Evolutionary conservation across 345 rosid species (phyloP).

Genomic region (Syzygium grande): DNA sequence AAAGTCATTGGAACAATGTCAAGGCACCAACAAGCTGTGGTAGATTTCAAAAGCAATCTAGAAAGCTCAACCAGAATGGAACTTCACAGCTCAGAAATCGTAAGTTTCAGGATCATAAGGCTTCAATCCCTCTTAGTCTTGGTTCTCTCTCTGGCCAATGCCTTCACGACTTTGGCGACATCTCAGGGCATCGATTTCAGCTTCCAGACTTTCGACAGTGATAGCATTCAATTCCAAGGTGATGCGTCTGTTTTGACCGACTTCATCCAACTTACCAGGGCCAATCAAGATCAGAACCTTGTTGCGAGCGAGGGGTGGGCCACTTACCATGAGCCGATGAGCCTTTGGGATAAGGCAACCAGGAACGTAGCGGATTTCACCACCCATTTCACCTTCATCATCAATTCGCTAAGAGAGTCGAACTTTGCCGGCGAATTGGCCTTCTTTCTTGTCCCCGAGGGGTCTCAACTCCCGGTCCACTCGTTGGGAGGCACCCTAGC

Average conservation of each 20-base stretch:
- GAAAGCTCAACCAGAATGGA: not conserved
- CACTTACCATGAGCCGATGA: not conserved
- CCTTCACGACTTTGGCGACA: accelerated
- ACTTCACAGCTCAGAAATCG: not conserved
- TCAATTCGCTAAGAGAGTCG: not conserved
- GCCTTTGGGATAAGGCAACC: not conserved
- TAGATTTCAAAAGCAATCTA: not conserved
- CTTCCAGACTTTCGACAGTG: not conserved
- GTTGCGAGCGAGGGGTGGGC: not conserved
- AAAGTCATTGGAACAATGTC: not conserved
- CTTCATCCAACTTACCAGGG: not conserved
- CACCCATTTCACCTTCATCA: not conserved
- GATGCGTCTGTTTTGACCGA: not conserved
- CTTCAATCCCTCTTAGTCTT: not conserved
- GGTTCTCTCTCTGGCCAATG: not conserved
- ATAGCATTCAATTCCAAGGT: not conserved
- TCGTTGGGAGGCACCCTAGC: not conserved
- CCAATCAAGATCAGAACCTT: not conserved
- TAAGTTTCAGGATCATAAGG: not conserved
- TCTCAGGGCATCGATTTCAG: not conserved
- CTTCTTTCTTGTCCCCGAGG: not conserved
- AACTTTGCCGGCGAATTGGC: not conserved
- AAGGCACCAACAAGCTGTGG: not conserved
- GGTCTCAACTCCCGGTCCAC: not conserved
- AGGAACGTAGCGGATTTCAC: not conserved